Percentiles rank a stretch among this genome's conserved stretches.
phyloP scores from a whole-genome alignment of 306 rosid genomes.

The Gastrolobium villosum region DNA sequence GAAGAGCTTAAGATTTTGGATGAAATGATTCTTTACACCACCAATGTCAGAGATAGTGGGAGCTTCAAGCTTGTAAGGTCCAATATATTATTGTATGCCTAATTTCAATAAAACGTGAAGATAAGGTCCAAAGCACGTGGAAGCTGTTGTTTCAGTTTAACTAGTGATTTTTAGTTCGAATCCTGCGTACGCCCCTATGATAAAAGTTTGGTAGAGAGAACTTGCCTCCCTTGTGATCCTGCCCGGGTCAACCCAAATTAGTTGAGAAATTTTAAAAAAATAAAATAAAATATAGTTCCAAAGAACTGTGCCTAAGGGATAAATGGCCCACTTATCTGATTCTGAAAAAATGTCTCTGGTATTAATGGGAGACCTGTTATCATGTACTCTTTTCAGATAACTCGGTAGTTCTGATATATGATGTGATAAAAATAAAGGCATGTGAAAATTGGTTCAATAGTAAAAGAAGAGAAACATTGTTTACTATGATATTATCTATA shows the following conservation, averaged over 20 bases:
- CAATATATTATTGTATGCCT: neutral
- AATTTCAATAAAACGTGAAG: neutral
- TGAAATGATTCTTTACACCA: too few species aligned
- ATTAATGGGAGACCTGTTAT: constrained; percentile 12
- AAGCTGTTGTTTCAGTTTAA: too few species aligned
- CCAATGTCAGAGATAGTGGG: neutral
- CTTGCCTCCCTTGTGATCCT: too few species aligned
- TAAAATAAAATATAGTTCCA: too few species aligned
- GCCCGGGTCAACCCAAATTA: too few species aligned
- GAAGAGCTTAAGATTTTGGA: too few species aligned
- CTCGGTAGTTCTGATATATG: neutral
- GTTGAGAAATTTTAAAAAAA: too few species aligned
- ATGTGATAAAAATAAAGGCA: neutral
- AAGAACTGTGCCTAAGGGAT: neutral
- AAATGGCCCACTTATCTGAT: neutral
- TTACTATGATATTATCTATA: neutral
- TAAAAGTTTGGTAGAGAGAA: too few species aligned
- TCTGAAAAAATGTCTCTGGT: neutral
- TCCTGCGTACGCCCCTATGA: too few species aligned
- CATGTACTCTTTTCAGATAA: neutral
- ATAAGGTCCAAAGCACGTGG: neutral
- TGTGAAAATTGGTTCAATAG: constrained; percentile 7
- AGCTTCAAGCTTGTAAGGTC: constrained; percentile 14
- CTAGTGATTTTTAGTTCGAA: too few species aligned
- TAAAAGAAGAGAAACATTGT: neutral